Percentiles rank a stretch among this genome's conserved stretches.
These are phyloP conservation scores for Tricladium varicosporioides DNA, from an alignment of 2,329 filamentous ascomycete genomes.

Conservation along the genomic window DNA sequence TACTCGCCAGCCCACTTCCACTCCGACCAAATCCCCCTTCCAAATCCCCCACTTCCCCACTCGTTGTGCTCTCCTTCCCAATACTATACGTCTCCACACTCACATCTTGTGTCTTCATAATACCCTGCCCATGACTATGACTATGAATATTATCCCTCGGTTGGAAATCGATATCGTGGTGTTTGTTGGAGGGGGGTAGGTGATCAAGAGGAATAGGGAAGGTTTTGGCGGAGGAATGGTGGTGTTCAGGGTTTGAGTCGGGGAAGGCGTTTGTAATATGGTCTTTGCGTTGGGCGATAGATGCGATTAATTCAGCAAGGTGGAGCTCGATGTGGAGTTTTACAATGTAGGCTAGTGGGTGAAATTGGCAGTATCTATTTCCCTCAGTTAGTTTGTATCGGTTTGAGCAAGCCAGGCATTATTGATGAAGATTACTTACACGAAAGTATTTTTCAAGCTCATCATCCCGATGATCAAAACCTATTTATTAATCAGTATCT, in stretches of 20 bases:
- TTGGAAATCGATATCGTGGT: background rate
- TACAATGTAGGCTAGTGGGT: slow-evolving; percentile 42
- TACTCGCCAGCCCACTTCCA: background rate
- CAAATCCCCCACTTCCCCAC: background rate
- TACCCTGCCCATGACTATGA: background rate
- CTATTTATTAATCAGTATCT: too few relatives aligned
- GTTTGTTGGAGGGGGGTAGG: background rate
- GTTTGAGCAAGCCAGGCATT: background rate
- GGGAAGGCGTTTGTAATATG: background rate
- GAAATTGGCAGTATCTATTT: slow-evolving; percentile 38
- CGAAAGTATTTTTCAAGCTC: slow-evolving; percentile 10
- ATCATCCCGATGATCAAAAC: slow-evolving; percentile 28
- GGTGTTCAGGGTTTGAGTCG: background rate
- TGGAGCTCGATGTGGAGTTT: slow-evolving; percentile 45
- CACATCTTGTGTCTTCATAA: background rate
- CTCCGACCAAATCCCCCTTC: background rate
- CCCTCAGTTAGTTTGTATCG: background rate
- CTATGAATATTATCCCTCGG: background rate
- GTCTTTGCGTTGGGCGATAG: background rate
- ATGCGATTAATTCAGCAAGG: slow-evolving; percentile 40
- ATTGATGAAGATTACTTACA: slow-evolving; percentile 2
- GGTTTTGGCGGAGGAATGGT: background rate
- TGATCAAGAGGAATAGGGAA: background rate
- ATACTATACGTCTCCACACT: background rate
- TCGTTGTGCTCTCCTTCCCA: background rate